phyloP scores from a whole-genome alignment of 257 asterid genomes.

The Prunella vulgaris region DNA sequence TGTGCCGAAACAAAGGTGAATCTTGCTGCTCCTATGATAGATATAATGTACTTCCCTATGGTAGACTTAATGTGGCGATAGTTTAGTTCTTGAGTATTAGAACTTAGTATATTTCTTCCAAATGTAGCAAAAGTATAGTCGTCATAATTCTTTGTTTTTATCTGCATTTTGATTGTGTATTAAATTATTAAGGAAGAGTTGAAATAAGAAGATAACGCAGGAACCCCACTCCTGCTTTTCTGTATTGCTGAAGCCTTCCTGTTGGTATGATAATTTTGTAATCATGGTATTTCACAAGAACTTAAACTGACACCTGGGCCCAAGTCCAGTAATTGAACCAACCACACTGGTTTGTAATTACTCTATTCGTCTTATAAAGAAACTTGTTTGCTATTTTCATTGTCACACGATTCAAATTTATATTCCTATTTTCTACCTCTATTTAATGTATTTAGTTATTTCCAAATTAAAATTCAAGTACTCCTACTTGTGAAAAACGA shows the following conservation, averaged over 20 bases:
- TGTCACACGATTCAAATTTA: too few relatives aligned
- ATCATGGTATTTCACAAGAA: not conserved
- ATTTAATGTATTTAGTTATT: too few relatives aligned
- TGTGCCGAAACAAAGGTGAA: conserved; percentile 10
- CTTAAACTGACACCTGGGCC: not conserved
- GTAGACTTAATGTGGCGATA: not conserved
- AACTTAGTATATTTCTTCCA: not conserved
- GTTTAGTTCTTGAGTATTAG: not conserved
- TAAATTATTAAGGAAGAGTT: not conserved
- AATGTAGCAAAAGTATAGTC: not conserved
- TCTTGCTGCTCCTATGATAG: too few relatives aligned
- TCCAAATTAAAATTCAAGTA: too few relatives aligned
- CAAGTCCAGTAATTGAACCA: not conserved
- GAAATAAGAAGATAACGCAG: not conserved
- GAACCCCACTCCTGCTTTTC: not conserved
- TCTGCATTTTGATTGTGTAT: not conserved
- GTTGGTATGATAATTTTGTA: not conserved
- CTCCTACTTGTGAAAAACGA: too few relatives aligned
- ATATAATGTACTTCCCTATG: too few relatives aligned
- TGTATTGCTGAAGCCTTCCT: not conserved
- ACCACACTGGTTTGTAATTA: too few relatives aligned
- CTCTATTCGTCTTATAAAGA: too few relatives aligned
- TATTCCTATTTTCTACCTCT: too few relatives aligned
- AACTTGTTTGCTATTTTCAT: too few relatives aligned
- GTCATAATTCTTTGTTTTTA: not conserved